Percentiles rank a stretch among this genome's conserved stretches.
Conservation (phyloP, 371 early-diverging fungal genomes). For the Blakeslea trispora region DNA sequence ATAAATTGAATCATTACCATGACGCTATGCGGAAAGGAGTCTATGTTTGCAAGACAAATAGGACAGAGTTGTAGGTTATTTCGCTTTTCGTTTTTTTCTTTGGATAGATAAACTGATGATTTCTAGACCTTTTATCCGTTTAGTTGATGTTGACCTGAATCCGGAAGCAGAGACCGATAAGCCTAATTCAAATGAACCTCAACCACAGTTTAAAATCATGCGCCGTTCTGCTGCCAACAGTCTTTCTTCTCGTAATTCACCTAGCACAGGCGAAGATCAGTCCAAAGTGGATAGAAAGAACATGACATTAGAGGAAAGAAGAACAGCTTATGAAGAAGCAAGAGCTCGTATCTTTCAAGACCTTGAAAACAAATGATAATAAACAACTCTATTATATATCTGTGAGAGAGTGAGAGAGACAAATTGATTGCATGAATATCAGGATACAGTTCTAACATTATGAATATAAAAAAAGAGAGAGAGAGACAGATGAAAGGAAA, state of each 20-base stretch:
- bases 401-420: no score
- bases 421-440: no score
- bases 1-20: constrained; percentile 65
- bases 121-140: constrained; percentile 56
- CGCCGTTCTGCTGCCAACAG: constrained; percentile 34
- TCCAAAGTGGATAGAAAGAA: constrained; percentile 45
- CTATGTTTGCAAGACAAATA: constrained; percentile 59
- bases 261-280: constrained; percentile 10
- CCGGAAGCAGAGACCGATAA: neutral
- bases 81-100: neutral
- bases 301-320: constrained; percentile 70
- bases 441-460: no score
- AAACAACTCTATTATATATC: no score
- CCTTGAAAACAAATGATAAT: constrained; percentile 25
- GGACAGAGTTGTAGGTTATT: constrained; percentile 62
- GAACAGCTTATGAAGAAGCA: constrained; percentile 75
- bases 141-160: constrained; percentile 39
- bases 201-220: constrained; percentile 56
- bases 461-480: no score
- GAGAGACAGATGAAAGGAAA: no score
- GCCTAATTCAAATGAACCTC: constrained; percentile 1
- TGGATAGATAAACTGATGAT: no score
- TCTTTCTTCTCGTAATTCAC: constrained; percentile 15
- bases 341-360: constrained; percentile 79
- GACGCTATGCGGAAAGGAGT: constrained; percentile 64